Evolutionary conservation across 345 rosid species (phyloP), one percentile per base, ranked within the genome.

Genomic region (Cochlearia excelsa): DNA sequence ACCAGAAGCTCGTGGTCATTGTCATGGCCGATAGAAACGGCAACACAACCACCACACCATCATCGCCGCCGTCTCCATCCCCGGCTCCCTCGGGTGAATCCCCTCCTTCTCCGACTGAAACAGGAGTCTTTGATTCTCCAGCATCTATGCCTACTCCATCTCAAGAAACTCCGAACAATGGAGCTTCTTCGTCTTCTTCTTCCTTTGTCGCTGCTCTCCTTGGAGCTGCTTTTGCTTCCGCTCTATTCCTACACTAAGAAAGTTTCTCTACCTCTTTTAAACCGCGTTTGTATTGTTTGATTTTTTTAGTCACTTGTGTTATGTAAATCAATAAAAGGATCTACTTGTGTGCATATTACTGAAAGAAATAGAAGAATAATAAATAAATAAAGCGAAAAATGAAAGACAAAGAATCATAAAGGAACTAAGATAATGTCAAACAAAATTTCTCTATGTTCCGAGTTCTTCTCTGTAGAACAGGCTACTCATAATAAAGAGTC

Each of bases 11-110:
- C 6, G 66, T 40, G 9, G 66, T 83, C 1, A 54, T 80, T 2
- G 96, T 92, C 58, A 59, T 92, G 70, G 90, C 95, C 4, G 83
- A 81, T 43, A 77, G 98, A 65, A 77, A 61, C 73, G 75, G 75
- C 67, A 59, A 47, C 53, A 55, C 73, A 46, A 81, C 58, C 49
- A 35, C 30, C 1, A 43, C 75, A 43, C 1, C 37, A 43, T 57
- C 78, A 5, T 41, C 82, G 28, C 69, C 75, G 0, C 56, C 84
- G 0, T 57, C 84, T 34, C 63, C 86, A 49, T 31, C 93, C 6
- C 86, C 83, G 0, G 77, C 87, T 31, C 89, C 94, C 0, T 54
- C 76, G 1, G 77, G 69, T 30, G 87, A 72, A 42, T 69, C 67
- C 26, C 33, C 80, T 35, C 81, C 84, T 3, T 61, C 85, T 47